Evolutionary conservation across 176 grass and related monocot genomes (phyloP).

Genomic region (Oropetium thomaeum): DNA sequence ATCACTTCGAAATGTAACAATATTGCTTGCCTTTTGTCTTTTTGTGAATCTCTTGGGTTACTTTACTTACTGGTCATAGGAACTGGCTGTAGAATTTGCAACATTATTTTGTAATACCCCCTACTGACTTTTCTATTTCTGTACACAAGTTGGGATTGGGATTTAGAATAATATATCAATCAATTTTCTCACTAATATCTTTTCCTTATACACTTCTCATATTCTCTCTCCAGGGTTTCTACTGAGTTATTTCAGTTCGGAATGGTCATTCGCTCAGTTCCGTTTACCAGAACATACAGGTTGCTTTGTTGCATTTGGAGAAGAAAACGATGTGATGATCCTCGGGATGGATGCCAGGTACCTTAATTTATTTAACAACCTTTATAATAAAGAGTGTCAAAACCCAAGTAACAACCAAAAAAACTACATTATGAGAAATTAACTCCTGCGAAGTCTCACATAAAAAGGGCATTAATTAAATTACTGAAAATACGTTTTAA

Average conservation of each 20-base stretch:
- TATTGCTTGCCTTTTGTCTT: no score
- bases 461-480: neutral
- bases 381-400: neutral
- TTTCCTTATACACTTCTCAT: neutral
- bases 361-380: neutral
- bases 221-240: conserved; percentile 56
- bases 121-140: neutral
- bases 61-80: no score
- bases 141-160: neutral
- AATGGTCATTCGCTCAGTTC: conserved; percentile 88
- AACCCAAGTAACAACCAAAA: neutral
- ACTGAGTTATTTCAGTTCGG: conserved; percentile 78
- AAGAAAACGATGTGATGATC: conserved; percentile 60
- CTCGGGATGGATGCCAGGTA: conserved; percentile 79
- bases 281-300: conserved; percentile 55
- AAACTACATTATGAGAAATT: neutral
- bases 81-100: no score
- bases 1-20: no score
- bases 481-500: no score
- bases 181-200: neutral
- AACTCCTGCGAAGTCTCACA: neutral
- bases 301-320: conserved; percentile 63
- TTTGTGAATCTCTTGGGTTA: no score
- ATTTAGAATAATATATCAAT: neutral
- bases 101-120: neutral